A percentile compares a stretch with the other conserved stretches of the same genome.
phyloP scores from a whole-genome alignment of 345 rosid species.

The Gossypium longicalyx region DNA sequence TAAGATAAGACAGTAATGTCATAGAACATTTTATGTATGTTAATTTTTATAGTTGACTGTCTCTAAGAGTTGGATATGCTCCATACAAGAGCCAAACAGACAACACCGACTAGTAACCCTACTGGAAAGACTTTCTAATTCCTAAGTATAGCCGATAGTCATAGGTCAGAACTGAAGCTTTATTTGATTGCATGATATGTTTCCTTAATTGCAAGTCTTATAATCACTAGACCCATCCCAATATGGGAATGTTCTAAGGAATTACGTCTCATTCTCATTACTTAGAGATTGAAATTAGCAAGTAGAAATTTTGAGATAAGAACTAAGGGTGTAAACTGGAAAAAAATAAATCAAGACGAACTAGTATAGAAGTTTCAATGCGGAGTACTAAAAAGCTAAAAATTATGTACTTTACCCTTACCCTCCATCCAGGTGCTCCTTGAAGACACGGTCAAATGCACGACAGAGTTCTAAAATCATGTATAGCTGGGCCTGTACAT shows the following conservation, averaged over 20 bases:
- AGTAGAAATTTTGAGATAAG: neutral
- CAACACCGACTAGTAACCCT: neutral
- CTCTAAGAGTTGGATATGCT: neutral
- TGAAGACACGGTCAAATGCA: constrained; percentile 95
- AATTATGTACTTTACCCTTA: constrained; percentile 24
- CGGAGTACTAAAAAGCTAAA: constrained; percentile 10
- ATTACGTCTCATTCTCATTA: neutral
- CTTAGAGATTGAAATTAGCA: neutral
- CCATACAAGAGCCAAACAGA: neutral
- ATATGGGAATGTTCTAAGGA: neutral
- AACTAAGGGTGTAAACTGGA: neutral
- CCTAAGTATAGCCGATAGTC: neutral
- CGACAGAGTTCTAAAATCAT: constrained; percentile 93
- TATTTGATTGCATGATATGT: neutral
- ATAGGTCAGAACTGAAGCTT: neutral
- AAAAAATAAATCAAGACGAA: constrained; percentile 5
- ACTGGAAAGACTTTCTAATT: constrained; percentile 4
- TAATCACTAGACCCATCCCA: neutral
- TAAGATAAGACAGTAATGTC: neutral
- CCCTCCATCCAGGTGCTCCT: constrained; percentile 99
- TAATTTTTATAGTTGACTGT: neutral
- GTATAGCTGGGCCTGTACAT: constrained; percentile 80
- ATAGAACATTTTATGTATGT: neutral
- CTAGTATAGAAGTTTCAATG: constrained; percentile 5
- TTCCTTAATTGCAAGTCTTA: neutral